These are phyloP conservation scores for Arthrobotrys sphaeroides DNA, from an alignment of 2,329 filamentous ascomycete genomes.

Conservation along the genomic window DNA sequence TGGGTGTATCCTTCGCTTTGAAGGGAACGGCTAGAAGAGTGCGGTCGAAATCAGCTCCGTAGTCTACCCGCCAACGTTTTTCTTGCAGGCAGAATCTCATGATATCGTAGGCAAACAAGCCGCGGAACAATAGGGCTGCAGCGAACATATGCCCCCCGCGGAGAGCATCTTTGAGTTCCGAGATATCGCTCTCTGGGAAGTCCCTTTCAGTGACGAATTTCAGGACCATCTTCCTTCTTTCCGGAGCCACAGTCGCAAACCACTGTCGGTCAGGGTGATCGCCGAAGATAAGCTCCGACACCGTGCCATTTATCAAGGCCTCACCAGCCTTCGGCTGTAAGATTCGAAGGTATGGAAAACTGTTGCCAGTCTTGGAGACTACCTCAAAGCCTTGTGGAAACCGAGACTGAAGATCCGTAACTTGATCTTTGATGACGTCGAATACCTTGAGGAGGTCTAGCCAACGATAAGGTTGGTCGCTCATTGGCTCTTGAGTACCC, in stretches of 20 bases:
- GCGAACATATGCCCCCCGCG: constrained; percentile 56
- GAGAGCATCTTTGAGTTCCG: constrained; percentile 60
- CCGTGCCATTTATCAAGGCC: constrained; percentile 60
- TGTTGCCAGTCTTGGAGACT: constrained; percentile 42
- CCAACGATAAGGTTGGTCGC: constrained; percentile 70
- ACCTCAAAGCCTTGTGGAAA: constrained; percentile 65
- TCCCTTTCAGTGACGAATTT: constrained; percentile 64
- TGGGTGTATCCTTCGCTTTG: constrained; percentile 69
- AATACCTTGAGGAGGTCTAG: constrained; percentile 67
- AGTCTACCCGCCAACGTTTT: constrained; percentile 74
- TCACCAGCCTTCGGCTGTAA: constrained; percentile 60
- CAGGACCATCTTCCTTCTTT: constrained; percentile 59
- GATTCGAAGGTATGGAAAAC: constrained; percentile 66
- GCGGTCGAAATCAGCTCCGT: constrained; percentile 66
- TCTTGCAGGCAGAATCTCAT: constrained; percentile 66
- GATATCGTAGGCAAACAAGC: constrained; percentile 69
- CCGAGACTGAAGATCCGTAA: constrained; percentile 57
- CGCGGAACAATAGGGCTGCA: constrained; percentile 65
- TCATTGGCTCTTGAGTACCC: constrained; percentile 65
- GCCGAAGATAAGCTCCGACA: constrained; percentile 62
- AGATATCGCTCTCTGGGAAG: constrained; percentile 59
- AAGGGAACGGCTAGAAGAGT: constrained; percentile 69
- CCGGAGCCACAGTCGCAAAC: constrained; percentile 63
- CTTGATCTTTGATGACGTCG: constrained; percentile 61
- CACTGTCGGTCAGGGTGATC: constrained; percentile 59